Base-by-base conservation (phyloP, 176 grass and related monocot species). In the Musa troglodytarum region DNA sequence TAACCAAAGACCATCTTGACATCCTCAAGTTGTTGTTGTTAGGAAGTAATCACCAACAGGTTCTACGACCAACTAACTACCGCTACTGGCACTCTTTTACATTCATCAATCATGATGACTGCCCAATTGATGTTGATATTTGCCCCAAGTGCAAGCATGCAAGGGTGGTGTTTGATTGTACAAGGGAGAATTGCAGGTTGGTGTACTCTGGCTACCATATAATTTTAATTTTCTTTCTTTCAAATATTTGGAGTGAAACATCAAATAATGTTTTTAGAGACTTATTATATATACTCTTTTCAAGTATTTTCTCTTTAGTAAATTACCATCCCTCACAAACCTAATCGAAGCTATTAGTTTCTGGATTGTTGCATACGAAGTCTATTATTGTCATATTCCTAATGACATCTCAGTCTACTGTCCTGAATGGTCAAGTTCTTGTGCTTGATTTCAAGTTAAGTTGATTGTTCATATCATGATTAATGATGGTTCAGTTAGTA, bases 121-220 rank as follows among this genome's bases (percentile, higher is more conserved):
- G 72, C 10, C 84, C 78, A 25, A 85, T 99, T 79, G 95, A 99
- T 83, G 88, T 94, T 53, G 90, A 99, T 74, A 22, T 87, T 54
- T 87, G 85, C 73, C 84, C 82, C 13, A 76, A 70, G 49, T 94
- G 95, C 73, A 74, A 43, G 69, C 78, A 81, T 70, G 78, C 94
- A 49, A 86, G 86, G 56, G 76, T 86, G 54, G 81, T 99, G 1
- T 94, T 91, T 86, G 86, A 89, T 77, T 99, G 95, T 80, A 91
- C 95, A 12, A 87, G 86, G 85, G 79, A 87, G 43, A 76, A 84
- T 43, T 99, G 86, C 85, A 91, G 90, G 90, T 94, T 29, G 65
- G 80, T 83, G 69, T 10, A 55, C 26, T 76, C 26, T 49, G 68
- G 66, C 24, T 65, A 54, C 49, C 20, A 17, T 8, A 54, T 50